Percentiles rank a stretch among this genome's conserved stretches.
Evolutionary conservation across 164 flowering plant genomes (phyloP).

Genomic region (Macadamia integrifolia): DNA sequence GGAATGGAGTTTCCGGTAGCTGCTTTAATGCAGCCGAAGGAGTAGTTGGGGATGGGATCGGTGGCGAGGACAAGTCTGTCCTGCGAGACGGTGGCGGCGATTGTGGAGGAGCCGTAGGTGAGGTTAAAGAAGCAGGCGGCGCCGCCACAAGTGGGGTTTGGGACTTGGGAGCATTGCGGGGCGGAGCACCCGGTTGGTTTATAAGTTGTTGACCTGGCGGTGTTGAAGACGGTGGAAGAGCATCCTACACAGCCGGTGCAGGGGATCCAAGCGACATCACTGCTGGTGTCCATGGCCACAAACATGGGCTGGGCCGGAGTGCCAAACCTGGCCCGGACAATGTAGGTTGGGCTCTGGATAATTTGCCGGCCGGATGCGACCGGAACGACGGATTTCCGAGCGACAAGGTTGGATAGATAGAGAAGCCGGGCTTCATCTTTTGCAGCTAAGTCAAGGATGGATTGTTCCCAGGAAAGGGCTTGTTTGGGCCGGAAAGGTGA

Average conservation of each 20-base stretch:
- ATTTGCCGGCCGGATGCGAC: constrained; percentile 69
- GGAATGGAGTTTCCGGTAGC: constrained; percentile 67
- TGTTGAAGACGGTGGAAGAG: constrained; percentile 36
- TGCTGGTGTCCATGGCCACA: constrained; percentile 85
- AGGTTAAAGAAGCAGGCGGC: constrained; percentile 57
- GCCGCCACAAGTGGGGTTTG: constrained; percentile 48
- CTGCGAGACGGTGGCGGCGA: constrained; percentile 53
- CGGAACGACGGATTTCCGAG: constrained; percentile 51
- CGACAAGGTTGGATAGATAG: constrained; percentile 38
- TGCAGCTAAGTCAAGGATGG: constrained; percentile 32
- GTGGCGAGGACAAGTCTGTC: constrained; percentile 61
- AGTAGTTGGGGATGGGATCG: constrained; percentile 52
- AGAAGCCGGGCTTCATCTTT: constrained; percentile 37
- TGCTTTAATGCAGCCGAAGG: constrained; percentile 66
- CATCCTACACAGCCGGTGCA: constrained; percentile 86
- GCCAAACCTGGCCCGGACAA: constrained; percentile 63
- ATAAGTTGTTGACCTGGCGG: constrained; percentile 53
- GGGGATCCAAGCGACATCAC: constrained; percentile 85
- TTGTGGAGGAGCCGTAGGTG: constrained; percentile 69
- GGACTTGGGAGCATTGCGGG: constrained; percentile 69
- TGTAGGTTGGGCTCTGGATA: constrained; percentile 65
- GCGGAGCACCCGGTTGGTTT: constrained; percentile 46
- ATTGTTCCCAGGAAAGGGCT: constrained; percentile 36
- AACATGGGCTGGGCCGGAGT: constrained; percentile 72
- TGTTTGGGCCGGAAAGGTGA: constrained; percentile 29